Evolutionary conservation across 352 stramenopile genomes (phyloP).

Genomic region (Globisporangium parvum): DNA sequence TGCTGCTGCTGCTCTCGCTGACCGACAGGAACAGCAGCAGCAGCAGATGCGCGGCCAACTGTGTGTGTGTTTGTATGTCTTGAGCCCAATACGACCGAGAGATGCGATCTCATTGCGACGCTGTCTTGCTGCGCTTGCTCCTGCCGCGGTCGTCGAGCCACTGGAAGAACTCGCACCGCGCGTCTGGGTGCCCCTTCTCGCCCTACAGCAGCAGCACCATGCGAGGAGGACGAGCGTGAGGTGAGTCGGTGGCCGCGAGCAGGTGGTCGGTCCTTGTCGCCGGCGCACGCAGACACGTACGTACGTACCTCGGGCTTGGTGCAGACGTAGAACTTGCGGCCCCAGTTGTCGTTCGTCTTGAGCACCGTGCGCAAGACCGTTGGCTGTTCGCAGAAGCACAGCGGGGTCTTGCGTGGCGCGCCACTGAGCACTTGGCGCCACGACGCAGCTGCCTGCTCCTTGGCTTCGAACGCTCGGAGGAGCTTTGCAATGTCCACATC

Average conservation of each 20-base stretch:
- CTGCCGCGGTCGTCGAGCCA: constrained; percentile 45
- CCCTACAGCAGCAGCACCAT: constrained; percentile 36
- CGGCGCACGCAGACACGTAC: no score
- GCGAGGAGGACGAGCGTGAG: no score
- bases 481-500: constrained; percentile 10
- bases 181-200: constrained; percentile 71
- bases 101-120: no score
- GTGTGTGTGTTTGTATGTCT: no score
- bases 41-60: no score
- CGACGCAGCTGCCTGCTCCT: constrained; percentile 25
- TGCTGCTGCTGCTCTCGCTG: no score
- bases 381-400: constrained; percentile 60
- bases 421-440: constrained; percentile 74
- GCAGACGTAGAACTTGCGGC: constrained; percentile 84
- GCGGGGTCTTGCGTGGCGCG: constrained; percentile 42
- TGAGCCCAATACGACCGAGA: no score
- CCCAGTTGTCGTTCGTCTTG: constrained; percentile 78
- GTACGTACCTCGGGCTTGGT: constrained; percentile 67
- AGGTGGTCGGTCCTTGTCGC: no score
- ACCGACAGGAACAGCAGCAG: no score
- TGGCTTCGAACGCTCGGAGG: constrained; percentile 19
- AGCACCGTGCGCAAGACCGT: constrained; percentile 71
- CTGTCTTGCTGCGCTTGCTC: constrained; percentile 12
- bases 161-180: constrained; percentile 83
- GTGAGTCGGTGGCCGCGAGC: no score